Evolutionary conservation across 1,284 basidiomycete genomes (phyloP), one percentile per base, ranked within the genome.

Genomic region (Ganoderma leucocontextum): DNA sequence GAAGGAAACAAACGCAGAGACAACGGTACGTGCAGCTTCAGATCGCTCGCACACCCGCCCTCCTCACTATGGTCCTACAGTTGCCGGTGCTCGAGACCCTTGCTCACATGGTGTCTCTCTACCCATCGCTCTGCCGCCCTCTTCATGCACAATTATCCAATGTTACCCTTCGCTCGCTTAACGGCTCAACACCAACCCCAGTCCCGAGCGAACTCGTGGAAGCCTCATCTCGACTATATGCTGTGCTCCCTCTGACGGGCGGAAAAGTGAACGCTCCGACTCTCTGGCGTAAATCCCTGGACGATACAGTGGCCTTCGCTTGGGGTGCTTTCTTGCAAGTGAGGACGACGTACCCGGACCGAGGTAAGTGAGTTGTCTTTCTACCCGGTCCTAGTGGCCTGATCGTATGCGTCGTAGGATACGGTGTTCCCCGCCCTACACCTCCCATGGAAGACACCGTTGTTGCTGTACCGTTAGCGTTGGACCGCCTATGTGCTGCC

Each of bases 251-350:
- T 78, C 79, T 86, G 39, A 90, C 91, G 0, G 92, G 92, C 22
- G 93, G 93, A 2, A 95, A 93, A 79, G 89, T 92, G 6, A 91
- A 90, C 22, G 88, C 89, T n/a, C 82, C 86, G 5, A 86, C 80
- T 62, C 74, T 90, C 13, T 95, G 93, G 93, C 85, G 89, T 70
- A 93, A 91, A 75, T 86, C 87, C 15, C 68, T 94, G 33, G 91
- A 94, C 59, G 90, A 91, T 55, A 87, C 89, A 0, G 70, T 94
- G 53, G 79, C 80, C 0, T 88, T 90, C 74, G 87, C 85, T 19
- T 91, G 88, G 88, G 82, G 80, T 65, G 85, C 91, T 10, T 86
- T 92, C 73, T 70, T 79, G n/a, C 78, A 82, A 10, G 67, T 94
- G 58, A 82, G 91, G 67, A 87, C 87, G 12, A 90, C 90, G 7